These are phyloP conservation scores for Sapria himalayana DNA, from an alignment of 345 rosid genomes.

Conservation along the genomic window DNA sequence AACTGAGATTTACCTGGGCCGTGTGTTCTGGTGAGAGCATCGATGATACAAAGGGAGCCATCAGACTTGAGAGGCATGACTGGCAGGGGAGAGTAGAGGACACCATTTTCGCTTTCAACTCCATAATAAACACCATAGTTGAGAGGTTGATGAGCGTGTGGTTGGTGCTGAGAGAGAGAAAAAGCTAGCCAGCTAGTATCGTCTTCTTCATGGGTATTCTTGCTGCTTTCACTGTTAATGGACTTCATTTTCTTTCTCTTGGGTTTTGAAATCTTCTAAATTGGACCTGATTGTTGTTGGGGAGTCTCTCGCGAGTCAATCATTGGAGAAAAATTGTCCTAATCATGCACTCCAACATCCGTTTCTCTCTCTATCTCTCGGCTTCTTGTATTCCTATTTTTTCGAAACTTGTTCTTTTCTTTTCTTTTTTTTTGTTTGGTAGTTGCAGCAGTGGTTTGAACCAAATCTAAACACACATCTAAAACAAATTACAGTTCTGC, in stretches of 20 bases:
- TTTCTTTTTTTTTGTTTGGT: conserved; percentile 5
- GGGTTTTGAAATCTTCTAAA: neutral
- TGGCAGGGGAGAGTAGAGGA: conserved; percentile 32
- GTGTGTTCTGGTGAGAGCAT: conserved; percentile 60
- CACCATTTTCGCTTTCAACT: conserved; percentile 21
- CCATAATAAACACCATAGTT: conserved; percentile 34
- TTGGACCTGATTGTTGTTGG: conserved; percentile 6
- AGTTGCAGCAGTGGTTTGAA: conserved; percentile 15
- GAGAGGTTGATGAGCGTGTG: conserved; percentile 17
- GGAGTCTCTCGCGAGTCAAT: conserved; percentile 29
- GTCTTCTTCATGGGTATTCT: conserved; percentile 13
- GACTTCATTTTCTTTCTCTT: conserved; percentile 30
- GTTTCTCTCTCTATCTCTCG: conserved; percentile 2
- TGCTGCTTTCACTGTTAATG: conserved; percentile 28
- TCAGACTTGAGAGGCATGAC: conserved; percentile 86
- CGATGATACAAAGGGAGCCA: conserved; percentile 85
- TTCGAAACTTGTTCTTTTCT: neutral
- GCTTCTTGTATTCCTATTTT: neutral
- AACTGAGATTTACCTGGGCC: conserved; percentile 24
- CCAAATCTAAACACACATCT: conserved; percentile 19
- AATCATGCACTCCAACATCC: conserved; percentile 11
- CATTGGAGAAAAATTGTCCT: conserved; percentile 33
- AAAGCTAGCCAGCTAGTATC: conserved; percentile 48
- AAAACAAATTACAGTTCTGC: conserved; percentile 19
- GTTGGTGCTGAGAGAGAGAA: conserved; percentile 50